A percentile compares a stretch with the other conserved stretches of the same genome.
Evolutionary conservation across 139 green algal species (phyloP).

Genomic region (Pleodorina starrii): DNA sequence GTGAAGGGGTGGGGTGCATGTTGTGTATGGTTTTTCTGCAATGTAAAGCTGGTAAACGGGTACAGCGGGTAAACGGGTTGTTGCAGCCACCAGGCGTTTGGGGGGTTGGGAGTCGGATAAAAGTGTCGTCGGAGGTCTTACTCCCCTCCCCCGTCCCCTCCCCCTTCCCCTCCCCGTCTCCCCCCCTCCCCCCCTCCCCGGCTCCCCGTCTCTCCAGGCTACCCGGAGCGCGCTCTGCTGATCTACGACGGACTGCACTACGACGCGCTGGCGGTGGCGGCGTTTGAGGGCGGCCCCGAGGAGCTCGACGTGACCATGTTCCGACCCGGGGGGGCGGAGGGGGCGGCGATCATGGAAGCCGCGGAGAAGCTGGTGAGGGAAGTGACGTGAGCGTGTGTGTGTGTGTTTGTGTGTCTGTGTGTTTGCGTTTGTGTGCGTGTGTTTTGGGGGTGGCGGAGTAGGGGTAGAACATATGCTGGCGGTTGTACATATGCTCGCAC

Average conservation of each 20-base stretch:
- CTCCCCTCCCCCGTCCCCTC: neutral
- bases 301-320: slow-evolving; percentile 84
- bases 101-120: too few relatives aligned
- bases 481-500: too few relatives aligned
- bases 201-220: slow-evolving; percentile 43
- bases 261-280: slow-evolving; percentile 80
- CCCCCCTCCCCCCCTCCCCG: neutral
- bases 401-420: too few relatives aligned
- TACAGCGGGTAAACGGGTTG: too few relatives aligned
- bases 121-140: too few relatives aligned
- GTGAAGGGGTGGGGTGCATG: too few relatives aligned
- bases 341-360: slow-evolving; percentile 56
- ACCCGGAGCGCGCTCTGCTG: slow-evolving; percentile 70
- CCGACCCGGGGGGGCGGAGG: neutral
- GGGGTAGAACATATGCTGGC: too few relatives aligned
- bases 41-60: too few relatives aligned
- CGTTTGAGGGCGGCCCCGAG: slow-evolving; percentile 83
- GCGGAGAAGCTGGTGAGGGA: slow-evolving; percentile 67
- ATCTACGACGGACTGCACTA: slow-evolving; percentile 90
- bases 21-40: too few relatives aligned
- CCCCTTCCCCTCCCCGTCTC: neutral
- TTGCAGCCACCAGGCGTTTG: too few relatives aligned
- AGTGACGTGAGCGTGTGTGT: too few relatives aligned
- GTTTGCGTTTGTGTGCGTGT: too few relatives aligned
- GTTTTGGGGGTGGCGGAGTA: neutral